Evolutionary conservation across 345 rosid genomes (phyloP).

Genomic region (Sisymbrium altissimum): DNA sequence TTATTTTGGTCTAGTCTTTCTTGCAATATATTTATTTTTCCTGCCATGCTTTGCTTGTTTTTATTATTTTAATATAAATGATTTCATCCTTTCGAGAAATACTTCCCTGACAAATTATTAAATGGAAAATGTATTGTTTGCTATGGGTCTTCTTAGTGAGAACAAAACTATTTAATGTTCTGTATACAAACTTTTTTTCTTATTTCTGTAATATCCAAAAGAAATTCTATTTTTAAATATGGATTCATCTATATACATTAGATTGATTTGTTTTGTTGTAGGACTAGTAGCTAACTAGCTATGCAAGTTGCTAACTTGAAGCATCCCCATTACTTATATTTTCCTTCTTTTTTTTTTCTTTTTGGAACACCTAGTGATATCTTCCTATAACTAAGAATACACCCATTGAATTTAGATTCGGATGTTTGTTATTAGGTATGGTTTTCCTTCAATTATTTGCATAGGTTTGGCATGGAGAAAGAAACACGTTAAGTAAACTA

Average conservation of each 20-base stretch:
- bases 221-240: no score
- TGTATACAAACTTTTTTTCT: neutral
- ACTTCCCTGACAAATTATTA: neutral
- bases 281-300: neutral
- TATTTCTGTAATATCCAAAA: neutral
- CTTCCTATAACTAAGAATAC: no score
- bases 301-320: neutral
- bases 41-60: neutral
- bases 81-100: neutral
- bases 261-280: neutral
- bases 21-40: neutral
- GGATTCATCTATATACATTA: neutral
- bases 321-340: no score
- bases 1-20: no score
- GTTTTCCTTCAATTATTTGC: neutral
- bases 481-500: constrained; percentile 18
- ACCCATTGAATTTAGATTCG: neutral
- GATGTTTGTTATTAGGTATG: neutral
- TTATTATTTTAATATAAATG: neutral
- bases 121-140: neutral
- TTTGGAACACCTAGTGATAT: no score
- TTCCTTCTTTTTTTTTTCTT: no score
- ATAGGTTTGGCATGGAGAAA: neutral
- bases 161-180: neutral
- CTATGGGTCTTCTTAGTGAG: neutral